phyloP scores from a whole-genome alignment of 208 protist genomes.

The Leishmania martiniquensis region DNA sequence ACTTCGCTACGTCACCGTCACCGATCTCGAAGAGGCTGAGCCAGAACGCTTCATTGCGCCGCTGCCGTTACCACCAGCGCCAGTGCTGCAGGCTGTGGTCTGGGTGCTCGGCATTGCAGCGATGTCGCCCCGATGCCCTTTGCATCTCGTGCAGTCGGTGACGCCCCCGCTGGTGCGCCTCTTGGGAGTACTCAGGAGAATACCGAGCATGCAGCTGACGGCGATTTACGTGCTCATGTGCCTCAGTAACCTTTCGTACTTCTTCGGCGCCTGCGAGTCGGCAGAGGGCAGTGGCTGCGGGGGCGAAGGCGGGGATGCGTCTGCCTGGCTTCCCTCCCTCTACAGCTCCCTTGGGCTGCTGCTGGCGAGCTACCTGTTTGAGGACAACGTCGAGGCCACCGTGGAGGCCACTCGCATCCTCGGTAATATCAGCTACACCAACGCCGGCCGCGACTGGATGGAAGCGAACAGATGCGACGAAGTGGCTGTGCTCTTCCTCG shows the following conservation, averaged over 20 bases:
- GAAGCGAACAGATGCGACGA: constrained; percentile 80
- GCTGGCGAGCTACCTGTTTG: constrained; percentile 70
- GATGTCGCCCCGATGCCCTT: constrained; percentile 52
- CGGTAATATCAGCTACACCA: constrained; percentile 83
- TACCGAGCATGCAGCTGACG: constrained; percentile 38
- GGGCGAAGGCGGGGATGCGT: background rate
- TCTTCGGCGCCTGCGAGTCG: constrained; percentile 60
- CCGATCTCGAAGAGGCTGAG: background rate
- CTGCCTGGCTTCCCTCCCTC: constrained; percentile 36
- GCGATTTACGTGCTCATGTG: constrained; percentile 81
- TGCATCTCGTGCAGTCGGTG: constrained; percentile 45
- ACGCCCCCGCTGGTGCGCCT: constrained; percentile 47
- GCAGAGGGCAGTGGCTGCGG: constrained; percentile 10
- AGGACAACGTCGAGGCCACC: constrained; percentile 72
- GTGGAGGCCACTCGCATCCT: constrained; percentile 80
- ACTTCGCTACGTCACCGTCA: constrained; percentile 20
- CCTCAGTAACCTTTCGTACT: constrained; percentile 83
- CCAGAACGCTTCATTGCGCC: background rate
- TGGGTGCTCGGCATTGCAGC: constrained; percentile 76
- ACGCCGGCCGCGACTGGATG: constrained; percentile 82
- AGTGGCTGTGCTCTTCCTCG: constrained; percentile 77
- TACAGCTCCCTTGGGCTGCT: constrained; percentile 57
- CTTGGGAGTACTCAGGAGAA: constrained; percentile 47
- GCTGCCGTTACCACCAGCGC: constrained; percentile 17
- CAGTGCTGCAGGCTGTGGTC: constrained; percentile 57